These are phyloP conservation scores for Moesziomyces parantarcticus DNA, from an alignment of 1,284 basidiomycete genomes.

Conservation along the genomic window DNA sequence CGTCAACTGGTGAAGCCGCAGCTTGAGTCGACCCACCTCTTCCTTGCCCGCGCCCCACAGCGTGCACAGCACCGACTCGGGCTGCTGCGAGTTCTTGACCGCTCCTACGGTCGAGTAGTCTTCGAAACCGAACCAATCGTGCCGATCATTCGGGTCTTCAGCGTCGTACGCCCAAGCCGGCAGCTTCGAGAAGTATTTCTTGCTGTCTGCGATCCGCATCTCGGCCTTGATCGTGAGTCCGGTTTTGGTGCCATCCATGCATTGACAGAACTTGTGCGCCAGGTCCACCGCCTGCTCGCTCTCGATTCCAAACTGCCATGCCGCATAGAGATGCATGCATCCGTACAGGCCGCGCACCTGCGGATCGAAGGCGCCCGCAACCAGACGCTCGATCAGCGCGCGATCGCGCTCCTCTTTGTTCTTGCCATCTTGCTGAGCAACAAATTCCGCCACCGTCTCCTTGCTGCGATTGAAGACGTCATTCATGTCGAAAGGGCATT, in stretches of 20 bases:
- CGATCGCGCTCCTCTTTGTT: conserved; percentile 22
- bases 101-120: conserved; percentile 2
- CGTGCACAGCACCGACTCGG: conserved; percentile 31
- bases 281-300: conserved; percentile 30
- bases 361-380: conserved; percentile 20
- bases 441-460: conserved; percentile 25
- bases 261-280: conserved; percentile 46
- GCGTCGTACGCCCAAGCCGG: conserved; percentile 32
- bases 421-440: conserved; percentile 28
- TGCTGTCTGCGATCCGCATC: conserved; percentile 29
- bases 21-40: conserved; percentile 15
- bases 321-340: conserved; percentile 35
- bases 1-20: conserved; percentile 8
- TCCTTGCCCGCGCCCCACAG: conserved; percentile 28
- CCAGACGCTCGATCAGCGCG: conserved; percentile 19
- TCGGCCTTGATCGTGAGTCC: conserved; percentile 28
- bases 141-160: conserved; percentile 3
- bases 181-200: conserved; percentile 21
- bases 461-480: conserved; percentile 51
- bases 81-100: conserved; percentile 14
- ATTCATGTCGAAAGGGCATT: conserved; percentile 47
- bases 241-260: conserved; percentile 42
- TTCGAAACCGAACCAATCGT: conserved; percentile 27
- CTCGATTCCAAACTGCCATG: conserved; percentile 30
- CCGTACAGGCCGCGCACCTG: conserved; percentile 30